Conservation (phyloP, 164 flowering plant genomes). For the Magnolia changhungtana region DNA sequence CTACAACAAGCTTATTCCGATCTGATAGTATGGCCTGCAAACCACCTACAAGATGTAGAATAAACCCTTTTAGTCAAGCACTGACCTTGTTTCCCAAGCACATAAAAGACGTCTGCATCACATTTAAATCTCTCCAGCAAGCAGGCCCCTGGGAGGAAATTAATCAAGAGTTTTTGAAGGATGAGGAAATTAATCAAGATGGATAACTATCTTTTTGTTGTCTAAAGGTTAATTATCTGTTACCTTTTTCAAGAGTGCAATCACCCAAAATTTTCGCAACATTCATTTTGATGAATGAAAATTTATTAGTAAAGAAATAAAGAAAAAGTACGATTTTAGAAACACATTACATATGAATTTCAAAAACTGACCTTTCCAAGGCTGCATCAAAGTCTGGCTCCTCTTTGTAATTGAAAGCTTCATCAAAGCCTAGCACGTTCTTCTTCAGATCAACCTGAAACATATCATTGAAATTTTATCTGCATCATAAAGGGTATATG, state of each 20-base stretch:
- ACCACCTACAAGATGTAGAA: slow-evolving; percentile 56
- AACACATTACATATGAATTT: neutral
- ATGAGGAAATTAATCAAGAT: neutral
- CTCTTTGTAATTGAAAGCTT: slow-evolving; percentile 63
- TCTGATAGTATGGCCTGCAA: slow-evolving; percentile 71
- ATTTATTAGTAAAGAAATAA: too few relatives aligned
- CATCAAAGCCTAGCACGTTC: slow-evolving; percentile 28
- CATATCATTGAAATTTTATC: too few relatives aligned
- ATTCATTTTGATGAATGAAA: too few relatives aligned
- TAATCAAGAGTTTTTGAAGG: neutral
- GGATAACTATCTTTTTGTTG: neutral
- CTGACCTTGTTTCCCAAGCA: neutral
- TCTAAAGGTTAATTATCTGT: neutral
- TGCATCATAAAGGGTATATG: neutral
- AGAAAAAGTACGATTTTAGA: neutral
- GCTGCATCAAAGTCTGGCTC: slow-evolving; percentile 47
- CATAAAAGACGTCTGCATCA: neutral
- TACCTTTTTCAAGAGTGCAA: too few relatives aligned
- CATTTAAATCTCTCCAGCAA: neutral
- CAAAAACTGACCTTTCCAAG: slow-evolving; percentile 43
- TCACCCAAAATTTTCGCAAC: too few relatives aligned
- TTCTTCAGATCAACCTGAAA: too few relatives aligned
- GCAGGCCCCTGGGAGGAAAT: neutral
- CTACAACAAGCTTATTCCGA: slow-evolving; percentile 67
- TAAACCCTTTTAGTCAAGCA: neutral